Evolutionary conservation across 495 filamentous ascomycete genomes (phyloP).

Genomic region (Tricharina praecox): DNA sequence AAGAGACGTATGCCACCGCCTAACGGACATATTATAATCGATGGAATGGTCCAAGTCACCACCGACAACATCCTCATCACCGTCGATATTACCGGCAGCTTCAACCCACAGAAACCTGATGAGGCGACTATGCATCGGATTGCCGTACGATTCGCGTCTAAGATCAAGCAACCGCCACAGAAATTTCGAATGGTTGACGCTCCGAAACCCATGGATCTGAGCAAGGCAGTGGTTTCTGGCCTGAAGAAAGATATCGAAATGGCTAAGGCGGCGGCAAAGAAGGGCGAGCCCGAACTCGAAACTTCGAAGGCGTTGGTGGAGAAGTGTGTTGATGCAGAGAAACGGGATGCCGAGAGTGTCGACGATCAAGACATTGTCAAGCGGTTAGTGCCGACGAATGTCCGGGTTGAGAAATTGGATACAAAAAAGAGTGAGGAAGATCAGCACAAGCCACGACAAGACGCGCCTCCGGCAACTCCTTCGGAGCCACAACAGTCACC

Average conservation of each 20-base stretch:
- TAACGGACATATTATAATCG: conserved; percentile 18
- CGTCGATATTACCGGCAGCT: conserved; percentile 19
- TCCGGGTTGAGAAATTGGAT: background rate
- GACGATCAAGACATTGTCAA: background rate
- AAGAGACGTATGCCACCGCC: conserved; percentile 14
- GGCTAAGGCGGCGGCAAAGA: conserved; percentile 8
- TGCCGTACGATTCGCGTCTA: conserved; percentile 15
- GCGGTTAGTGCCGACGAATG: background rate
- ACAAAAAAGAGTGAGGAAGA: background rate
- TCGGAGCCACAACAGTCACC: background rate
- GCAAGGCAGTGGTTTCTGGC: background rate
- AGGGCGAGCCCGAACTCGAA: conserved; percentile 7
- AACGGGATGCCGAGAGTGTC: background rate
- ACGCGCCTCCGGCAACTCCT: background rate
- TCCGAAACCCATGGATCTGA: background rate
- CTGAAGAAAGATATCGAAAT: background rate
- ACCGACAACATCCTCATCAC: conserved; percentile 17
- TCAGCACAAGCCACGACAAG: background rate
- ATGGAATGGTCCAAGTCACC: conserved; percentile 20
- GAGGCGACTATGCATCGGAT: conserved; percentile 15
- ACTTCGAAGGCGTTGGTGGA: conserved; percentile 4
- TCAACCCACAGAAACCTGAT: conserved; percentile 17
- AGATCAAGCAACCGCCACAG: background rate
- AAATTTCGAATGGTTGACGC: background rate
- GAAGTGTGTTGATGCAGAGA: conserved; percentile 3